Conservation (phyloP, 352 stramenopile species). For the Globisporangium carolinianum region DNA sequence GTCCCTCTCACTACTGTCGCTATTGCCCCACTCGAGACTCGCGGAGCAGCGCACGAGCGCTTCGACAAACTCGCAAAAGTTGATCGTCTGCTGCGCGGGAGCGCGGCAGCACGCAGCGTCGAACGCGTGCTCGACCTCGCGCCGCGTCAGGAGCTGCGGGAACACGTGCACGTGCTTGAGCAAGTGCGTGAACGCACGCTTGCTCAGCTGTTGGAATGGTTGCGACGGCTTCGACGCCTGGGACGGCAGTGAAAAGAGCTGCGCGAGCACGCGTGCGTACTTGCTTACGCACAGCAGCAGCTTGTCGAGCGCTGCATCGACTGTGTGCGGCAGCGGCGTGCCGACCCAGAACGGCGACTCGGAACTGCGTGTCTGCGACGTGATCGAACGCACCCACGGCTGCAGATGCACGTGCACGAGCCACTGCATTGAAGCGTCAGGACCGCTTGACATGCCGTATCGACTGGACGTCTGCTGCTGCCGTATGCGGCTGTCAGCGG, state of each 20-base stretch:
- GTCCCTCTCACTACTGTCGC: no score
- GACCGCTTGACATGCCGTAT: neutral
- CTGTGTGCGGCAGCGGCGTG: constrained; percentile 18
- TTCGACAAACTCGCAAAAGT: constrained; percentile 62
- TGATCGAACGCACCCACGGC: neutral
- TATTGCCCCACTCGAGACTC: constrained; percentile 32
- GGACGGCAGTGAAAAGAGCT: constrained; percentile 26
- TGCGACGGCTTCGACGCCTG: neutral
- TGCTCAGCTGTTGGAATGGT: constrained; percentile 18
- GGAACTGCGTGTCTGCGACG: neutral
- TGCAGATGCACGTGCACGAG: constrained; percentile 8
- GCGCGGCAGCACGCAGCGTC: constrained; percentile 22
- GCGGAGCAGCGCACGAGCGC: constrained; percentile 41
- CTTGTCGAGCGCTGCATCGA: constrained; percentile 25
- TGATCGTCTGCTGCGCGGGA: constrained; percentile 21
- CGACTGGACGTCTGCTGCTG: no score
- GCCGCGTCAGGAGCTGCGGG: constrained; percentile 50
- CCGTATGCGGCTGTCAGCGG: neutral
- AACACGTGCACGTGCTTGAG: constrained; percentile 52
- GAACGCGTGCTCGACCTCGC: constrained; percentile 45
- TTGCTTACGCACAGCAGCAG: constrained; percentile 31
- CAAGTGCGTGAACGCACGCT: constrained; percentile 26
- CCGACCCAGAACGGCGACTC: constrained; percentile 15
- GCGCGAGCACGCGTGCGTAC: constrained; percentile 28
- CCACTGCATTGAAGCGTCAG: constrained; percentile 7